Conservation (phyloP, 495 filamentous ascomycete genomes). For the Trichoderma asperelloides region DNA sequence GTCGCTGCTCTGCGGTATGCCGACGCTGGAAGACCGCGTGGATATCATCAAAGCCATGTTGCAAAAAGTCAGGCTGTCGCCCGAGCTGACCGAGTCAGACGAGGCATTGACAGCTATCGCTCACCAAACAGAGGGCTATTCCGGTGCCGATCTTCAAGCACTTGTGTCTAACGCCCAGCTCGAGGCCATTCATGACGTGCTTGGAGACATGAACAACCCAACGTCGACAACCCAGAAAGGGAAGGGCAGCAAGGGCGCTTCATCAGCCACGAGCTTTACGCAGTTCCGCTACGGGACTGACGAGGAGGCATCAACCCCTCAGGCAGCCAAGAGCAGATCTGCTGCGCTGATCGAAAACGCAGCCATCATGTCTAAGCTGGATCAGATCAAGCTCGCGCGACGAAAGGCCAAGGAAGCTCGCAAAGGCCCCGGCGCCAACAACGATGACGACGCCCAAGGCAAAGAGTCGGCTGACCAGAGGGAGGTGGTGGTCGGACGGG, state of each 20-base stretch:
- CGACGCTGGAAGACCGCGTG: conserved; percentile 62
- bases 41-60: conserved; percentile 82
- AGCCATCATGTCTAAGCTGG: conserved; percentile 64
- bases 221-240: conserved; percentile 19
- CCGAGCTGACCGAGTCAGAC: conserved; percentile 44
- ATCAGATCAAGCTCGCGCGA: conserved; percentile 58
- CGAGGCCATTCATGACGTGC: conserved; percentile 88
- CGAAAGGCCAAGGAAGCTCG: conserved; percentile 49
- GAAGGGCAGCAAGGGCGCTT: conserved; percentile 25
- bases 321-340: conserved; percentile 26
- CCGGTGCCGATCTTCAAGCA: conserved; percentile 89
- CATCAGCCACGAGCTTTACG: conserved; percentile 48
- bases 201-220: conserved; percentile 51
- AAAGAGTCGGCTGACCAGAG: conserved; percentile 32
- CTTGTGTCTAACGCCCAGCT: conserved; percentile 93
- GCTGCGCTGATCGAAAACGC: conserved; percentile 58
- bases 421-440: conserved; percentile 20
- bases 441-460: conserved; percentile 24
- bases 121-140: conserved; percentile 75
- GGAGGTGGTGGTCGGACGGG: conserved; percentile 80
- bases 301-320: conserved; percentile 31
- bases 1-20: conserved; percentile 81
- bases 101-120: conserved; percentile 60
- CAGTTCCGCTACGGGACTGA: conserved; percentile 75
- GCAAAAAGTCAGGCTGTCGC: conserved; percentile 61